Evolutionary conservation across 306 rosid genomes (phyloP).

Genomic region (Trichosanthes cucumerina): DNA sequence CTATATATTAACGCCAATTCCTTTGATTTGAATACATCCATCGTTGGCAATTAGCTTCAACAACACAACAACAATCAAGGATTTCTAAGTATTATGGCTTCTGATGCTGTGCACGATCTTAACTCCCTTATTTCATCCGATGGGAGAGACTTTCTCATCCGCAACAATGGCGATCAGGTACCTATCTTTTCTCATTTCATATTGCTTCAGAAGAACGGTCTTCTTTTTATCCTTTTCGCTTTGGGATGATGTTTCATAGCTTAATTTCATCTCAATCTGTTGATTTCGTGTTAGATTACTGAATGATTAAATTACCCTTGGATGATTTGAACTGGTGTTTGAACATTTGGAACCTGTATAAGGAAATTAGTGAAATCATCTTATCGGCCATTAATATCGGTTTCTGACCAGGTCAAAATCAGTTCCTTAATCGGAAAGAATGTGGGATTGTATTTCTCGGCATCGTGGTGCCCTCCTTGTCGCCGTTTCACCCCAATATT

Average conservation of each 20-base stretch:
- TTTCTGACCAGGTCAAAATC: constrained; percentile 39
- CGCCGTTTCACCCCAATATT: constrained; percentile 41
- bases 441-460: constrained; percentile 56
- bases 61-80: neutral
- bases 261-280: neutral
- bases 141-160: constrained; percentile 40
- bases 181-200: neutral
- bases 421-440: constrained; percentile 58
- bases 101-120: constrained; percentile 21
- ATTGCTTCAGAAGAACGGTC: neutral
- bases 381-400: neutral
- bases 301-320: neutral
- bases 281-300: neutral
- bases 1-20: neutral
- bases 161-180: constrained; percentile 62
- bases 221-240: neutral
- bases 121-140: constrained; percentile 40
- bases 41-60: neutral
- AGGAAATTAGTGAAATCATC: neutral
- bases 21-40: neutral
- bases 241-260: neutral
- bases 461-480: constrained; percentile 70
- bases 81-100: neutral
- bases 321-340: neutral
- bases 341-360: neutral